Percentiles rank a stretch among this genome's conserved stretches.
phyloP scores from a whole-genome alignment of 768 basidiomycete species.

The Tulasnella sp. region DNA sequence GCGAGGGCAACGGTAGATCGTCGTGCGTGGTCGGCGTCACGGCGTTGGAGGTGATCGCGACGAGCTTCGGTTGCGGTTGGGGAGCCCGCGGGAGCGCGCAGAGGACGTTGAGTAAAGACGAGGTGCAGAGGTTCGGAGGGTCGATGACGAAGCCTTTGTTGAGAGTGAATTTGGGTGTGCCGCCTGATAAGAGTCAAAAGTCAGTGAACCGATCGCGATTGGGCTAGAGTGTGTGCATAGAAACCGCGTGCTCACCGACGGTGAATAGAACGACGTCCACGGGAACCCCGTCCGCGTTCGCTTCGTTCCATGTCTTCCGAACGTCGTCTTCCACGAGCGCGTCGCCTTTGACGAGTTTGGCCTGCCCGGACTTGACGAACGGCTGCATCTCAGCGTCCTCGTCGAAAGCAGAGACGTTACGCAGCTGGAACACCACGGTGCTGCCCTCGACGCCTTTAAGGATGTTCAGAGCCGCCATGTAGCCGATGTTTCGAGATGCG shows the following conservation, averaged over 20 bases:
- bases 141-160: conserved; percentile 38
- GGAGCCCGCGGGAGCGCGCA: conserved; percentile 19
- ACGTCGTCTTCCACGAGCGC: neutral
- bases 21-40: conserved; percentile 35
- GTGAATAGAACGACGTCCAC: conserved; percentile 1
- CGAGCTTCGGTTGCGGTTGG: conserved; percentile 33
- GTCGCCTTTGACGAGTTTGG: neutral
- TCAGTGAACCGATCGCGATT: too few relatives aligned
- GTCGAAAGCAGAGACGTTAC: conserved; percentile 4
- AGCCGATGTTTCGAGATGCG: conserved; percentile 8
- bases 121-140: conserved; percentile 49
- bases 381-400: conserved; percentile 31
- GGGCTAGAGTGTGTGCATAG: neutral
- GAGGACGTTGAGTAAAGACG: conserved; percentile 43
- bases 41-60: conserved; percentile 45
- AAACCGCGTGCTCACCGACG: neutral
- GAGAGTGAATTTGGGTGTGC: conserved; percentile 17
- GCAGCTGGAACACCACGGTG: conserved; percentile 3
- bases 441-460: neutral
- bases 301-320: neutral
- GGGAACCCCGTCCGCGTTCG: neutral
- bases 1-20: neutral
- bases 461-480: neutral
- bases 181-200: neutral
- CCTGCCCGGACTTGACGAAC: conserved; percentile 35